Percentiles rank a stretch among this genome's conserved stretches.
These are phyloP conservation scores for Bacidia rubella DNA, from an alignment of 495 filamentous ascomycete genomes.

Conservation along the genomic window DNA sequence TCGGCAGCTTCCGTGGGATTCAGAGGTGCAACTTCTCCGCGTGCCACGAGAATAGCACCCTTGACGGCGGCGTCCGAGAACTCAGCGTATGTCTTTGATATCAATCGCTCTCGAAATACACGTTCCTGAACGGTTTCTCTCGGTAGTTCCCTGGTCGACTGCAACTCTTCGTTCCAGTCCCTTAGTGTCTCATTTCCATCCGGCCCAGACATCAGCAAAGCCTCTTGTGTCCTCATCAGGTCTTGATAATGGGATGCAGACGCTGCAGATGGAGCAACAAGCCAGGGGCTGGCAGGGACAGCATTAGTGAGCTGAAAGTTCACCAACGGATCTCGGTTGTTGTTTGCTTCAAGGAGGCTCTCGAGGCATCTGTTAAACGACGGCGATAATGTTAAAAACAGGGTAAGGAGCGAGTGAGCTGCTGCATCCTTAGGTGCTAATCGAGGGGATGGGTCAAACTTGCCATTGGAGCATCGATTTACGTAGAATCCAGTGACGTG, in stretches of 20 bases:
- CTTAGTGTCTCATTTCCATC: slow-evolving; percentile 88
- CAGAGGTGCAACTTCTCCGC: slow-evolving; percentile 86
- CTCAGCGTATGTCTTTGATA: slow-evolving; percentile 91
- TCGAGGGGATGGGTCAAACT: slow-evolving; percentile 81
- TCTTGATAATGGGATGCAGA: slow-evolving; percentile 64
- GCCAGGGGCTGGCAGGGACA: slow-evolving; percentile 84
- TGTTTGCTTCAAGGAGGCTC: slow-evolving; percentile 65
- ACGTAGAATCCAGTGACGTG: slow-evolving; percentile 93
- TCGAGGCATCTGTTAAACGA: slow-evolving; percentile 65
- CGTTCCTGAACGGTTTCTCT: slow-evolving; percentile 89
- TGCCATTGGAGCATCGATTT: slow-evolving; percentile 78
- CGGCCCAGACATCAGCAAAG: slow-evolving; percentile 73
- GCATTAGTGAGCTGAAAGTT: slow-evolving; percentile 93
- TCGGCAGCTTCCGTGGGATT: slow-evolving; percentile 89
- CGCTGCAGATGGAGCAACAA: slow-evolving; percentile 55
- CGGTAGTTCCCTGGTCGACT: slow-evolving; percentile 85
- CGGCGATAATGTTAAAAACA: slow-evolving; percentile 66
- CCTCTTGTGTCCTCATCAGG: slow-evolving; percentile 81
- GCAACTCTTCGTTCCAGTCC: slow-evolving; percentile 99
- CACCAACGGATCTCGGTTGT: slow-evolving; percentile 69
- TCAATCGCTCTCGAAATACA: slow-evolving; percentile 86
- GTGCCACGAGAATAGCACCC: slow-evolving; percentile 84
- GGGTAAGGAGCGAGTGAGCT: slow-evolving; percentile 74
- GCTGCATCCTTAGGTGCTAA: slow-evolving; percentile 51
- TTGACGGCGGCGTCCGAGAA: slow-evolving; percentile 91